phyloP scores from a whole-genome alignment of 129 eudicot genomes.

The Silybum marianum region DNA sequence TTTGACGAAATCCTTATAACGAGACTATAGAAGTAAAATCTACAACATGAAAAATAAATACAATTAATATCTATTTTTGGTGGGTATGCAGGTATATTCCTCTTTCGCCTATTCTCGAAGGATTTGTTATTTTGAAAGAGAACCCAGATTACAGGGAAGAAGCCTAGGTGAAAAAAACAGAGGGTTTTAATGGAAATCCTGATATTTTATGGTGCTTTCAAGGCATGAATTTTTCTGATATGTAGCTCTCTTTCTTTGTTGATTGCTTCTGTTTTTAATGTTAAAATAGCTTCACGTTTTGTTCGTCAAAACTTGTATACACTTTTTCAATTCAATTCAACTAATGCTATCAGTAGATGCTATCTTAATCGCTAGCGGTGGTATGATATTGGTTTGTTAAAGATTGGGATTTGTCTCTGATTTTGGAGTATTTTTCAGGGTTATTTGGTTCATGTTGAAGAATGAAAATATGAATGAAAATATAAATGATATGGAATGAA shows the following conservation, averaged over 20 bases:
- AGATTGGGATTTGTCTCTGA: background rate
- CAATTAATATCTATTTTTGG: conserved; percentile 25
- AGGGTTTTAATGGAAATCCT: conserved; percentile 1
- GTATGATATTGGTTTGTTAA: background rate
- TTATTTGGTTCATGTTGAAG: no score
- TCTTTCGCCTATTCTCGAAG: conserved; percentile 85
- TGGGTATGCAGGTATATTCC: conserved; percentile 78
- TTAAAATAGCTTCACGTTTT: conserved; percentile 7
- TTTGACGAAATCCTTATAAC: no score
- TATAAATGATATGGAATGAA: no score
- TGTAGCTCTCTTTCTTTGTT: conserved; percentile 4
- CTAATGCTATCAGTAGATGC: background rate
- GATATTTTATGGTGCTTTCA: background rate
- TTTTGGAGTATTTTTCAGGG: background rate
- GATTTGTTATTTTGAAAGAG: conserved; percentile 88
- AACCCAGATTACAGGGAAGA: conserved; percentile 94
- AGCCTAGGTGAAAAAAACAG: conserved; percentile 13
- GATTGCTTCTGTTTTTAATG: conserved; percentile 12
- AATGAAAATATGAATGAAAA: no score
- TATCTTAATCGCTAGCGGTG: background rate
- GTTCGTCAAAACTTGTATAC: conserved; percentile 13
- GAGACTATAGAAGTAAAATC: no score
- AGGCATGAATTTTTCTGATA: background rate
- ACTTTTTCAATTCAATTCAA: background rate
- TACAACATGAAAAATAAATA: no score